These are phyloP conservation scores for Leishmania martiniquensis DNA, from an alignment of 208 protist genomes.

Conservation along the genomic window DNA sequence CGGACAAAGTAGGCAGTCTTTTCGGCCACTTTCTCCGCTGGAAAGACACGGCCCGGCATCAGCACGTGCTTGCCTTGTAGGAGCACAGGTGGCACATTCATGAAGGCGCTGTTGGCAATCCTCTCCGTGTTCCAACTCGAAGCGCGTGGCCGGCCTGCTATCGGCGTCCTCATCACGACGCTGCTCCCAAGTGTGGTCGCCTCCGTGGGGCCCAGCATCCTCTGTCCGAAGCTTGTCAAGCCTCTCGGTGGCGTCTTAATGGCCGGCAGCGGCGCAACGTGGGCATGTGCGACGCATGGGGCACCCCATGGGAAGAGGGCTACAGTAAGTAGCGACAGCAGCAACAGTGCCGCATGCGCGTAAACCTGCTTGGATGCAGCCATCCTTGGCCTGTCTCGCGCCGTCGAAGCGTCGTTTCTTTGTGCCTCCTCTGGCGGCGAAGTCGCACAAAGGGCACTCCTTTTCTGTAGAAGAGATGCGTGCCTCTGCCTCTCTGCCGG, in stretches of 20 bases:
- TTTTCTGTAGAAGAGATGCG: no score
- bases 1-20: not conserved
- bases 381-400: no score
- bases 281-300: not conserved
- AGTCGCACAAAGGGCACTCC: no score
- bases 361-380: not conserved
- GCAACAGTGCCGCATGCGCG: not conserved
- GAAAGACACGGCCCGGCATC: not conserved
- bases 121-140: conserved; percentile 6
- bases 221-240: conserved; percentile 11
- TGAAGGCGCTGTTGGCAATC: not conserved
- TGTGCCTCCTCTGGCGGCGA: no score
- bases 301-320: not conserved
- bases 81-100: conserved; percentile 14
- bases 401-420: no score
- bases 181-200: not conserved
- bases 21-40: conserved; percentile 10
- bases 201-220: not conserved
- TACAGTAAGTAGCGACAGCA: not conserved
- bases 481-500: no score
- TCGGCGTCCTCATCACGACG: not conserved
- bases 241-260: conserved; percentile 12
- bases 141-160: not conserved
- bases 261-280: not conserved
- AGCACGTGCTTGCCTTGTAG: not conserved